Conservation (phyloP, 2,329 filamentous ascomycete species). For the Neopestalotiopsis sp. region DNA sequence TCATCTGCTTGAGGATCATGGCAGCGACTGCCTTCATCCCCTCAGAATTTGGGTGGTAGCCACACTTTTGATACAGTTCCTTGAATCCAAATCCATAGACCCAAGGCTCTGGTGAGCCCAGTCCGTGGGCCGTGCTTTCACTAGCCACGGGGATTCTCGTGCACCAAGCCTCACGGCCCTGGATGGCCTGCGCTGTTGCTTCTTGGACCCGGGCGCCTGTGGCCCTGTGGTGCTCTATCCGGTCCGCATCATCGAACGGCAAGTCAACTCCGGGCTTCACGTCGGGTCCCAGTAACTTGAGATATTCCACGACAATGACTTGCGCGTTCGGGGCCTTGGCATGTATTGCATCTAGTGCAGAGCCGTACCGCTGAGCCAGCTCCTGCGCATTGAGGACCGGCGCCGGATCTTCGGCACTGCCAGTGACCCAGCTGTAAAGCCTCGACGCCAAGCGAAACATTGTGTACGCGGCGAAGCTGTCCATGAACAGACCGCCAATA, state of each 20-base stretch:
- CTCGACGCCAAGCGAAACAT: background rate
- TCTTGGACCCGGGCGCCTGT: slow-evolving; percentile 28
- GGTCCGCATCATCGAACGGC: slow-evolving; percentile 30
- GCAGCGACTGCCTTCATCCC: slow-evolving; percentile 36
- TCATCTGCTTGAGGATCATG: slow-evolving; percentile 30
- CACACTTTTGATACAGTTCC: slow-evolving; percentile 18
- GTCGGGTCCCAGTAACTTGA: slow-evolving; percentile 37
- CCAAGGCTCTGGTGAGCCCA: slow-evolving; percentile 35
- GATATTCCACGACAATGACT: slow-evolving; percentile 47
- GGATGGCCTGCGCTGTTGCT: slow-evolving; percentile 30
- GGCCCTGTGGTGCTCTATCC: slow-evolving; percentile 30
- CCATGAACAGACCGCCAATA: slow-evolving; percentile 36
- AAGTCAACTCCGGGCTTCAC: slow-evolving; percentile 30
- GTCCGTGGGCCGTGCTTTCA: slow-evolving; percentile 31
- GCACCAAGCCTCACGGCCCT: slow-evolving; percentile 33
- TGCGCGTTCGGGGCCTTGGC: slow-evolving; percentile 45
- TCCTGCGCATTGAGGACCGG: slow-evolving; percentile 24
- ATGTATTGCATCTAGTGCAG: slow-evolving; percentile 30
- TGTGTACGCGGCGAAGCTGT: slow-evolving; percentile 13
- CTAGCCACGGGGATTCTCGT: slow-evolving; percentile 28
- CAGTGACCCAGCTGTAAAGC: slow-evolving; percentile 4
- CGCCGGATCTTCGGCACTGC: slow-evolving; percentile 1
- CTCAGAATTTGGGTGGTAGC: slow-evolving; percentile 35
- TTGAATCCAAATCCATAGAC: slow-evolving; percentile 34
- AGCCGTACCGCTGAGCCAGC: slow-evolving; percentile 31